phyloP scores from a whole-genome alignment of 345 rosid species.

The Syzygium jambos region DNA sequence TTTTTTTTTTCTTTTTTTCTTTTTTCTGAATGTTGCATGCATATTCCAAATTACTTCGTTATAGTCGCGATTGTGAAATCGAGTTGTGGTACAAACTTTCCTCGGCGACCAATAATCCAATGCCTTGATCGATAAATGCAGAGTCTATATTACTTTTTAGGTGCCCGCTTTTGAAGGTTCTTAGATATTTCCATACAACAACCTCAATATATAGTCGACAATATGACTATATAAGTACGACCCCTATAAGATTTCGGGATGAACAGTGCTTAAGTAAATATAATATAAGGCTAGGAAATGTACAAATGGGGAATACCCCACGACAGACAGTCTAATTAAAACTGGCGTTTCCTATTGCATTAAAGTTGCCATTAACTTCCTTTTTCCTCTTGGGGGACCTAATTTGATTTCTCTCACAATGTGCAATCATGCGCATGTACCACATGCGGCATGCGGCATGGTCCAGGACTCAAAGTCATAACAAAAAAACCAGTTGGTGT shows the following conservation, averaged over 20 bases:
- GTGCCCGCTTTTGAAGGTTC: neutral
- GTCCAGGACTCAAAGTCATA: neutral
- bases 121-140: neutral
- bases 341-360: no score
- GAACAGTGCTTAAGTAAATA: no score
- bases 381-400: neutral
- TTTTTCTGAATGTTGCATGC: neutral
- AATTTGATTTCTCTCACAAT: neutral
- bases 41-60: neutral
- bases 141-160: neutral
- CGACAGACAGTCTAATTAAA: no score
- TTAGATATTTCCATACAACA: neutral
- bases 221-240: neutral
- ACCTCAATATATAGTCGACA: neutral
- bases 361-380: no score
- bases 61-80: rapidly evolving
- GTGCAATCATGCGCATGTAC: neutral
- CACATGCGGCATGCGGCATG: neutral
- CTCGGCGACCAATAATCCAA: neutral
- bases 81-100: rapidly evolving
- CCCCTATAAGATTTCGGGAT: no score
- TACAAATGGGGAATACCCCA: no score
- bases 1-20: neutral
- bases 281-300: no score
- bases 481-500: neutral